Evolutionary conservation across 148 eudicot species (phyloP).

Genomic region (Dianthus caryophyllus): DNA sequence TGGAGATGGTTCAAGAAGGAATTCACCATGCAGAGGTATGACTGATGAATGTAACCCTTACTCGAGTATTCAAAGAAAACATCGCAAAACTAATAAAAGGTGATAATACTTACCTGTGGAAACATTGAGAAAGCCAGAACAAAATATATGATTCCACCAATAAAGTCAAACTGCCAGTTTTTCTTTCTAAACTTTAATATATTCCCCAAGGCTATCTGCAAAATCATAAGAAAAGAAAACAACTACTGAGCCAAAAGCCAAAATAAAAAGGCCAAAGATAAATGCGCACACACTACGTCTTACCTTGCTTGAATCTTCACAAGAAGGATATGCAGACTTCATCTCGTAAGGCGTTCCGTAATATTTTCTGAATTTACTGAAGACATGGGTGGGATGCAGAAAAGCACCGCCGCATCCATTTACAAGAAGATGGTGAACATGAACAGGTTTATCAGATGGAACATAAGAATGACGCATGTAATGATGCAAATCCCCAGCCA

Average conservation of each 20-base stretch:
- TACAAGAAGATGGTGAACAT: conserved; percentile 88
- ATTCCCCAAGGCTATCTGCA: conserved; percentile 96
- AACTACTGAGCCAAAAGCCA: not conserved
- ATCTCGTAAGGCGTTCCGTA: conserved; percentile 58
- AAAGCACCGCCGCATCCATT: conserved; percentile 99
- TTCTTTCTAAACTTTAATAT: conserved; percentile 96
- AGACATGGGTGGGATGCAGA: conserved; percentile 97
- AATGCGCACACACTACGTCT: not conserved
- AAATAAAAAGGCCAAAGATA: not conserved
- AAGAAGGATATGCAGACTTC: conserved; percentile 84
- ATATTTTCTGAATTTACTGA: conserved; percentile 56
- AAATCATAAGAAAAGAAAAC: conserved; percentile 11
- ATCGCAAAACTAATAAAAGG: not conserved
- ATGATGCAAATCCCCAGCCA: conserved; percentile 98
- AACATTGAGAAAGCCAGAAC: conserved; percentile 91
- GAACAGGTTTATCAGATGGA: conserved; percentile 72
- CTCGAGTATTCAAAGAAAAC: not conserved
- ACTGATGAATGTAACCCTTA: not conserved
- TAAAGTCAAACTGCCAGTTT: conserved; percentile 98
- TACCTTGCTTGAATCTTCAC: conserved; percentile 98
- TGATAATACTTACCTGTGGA: conserved; percentile 63
- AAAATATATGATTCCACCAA: conserved; percentile 96
- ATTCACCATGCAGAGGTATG: not conserved
- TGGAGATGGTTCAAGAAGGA: not conserved
- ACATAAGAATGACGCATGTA: conserved; percentile 89